Evolutionary conservation across 352 stramenopile species (phyloP).

Genomic region (Phytophthora sp.): DNA sequence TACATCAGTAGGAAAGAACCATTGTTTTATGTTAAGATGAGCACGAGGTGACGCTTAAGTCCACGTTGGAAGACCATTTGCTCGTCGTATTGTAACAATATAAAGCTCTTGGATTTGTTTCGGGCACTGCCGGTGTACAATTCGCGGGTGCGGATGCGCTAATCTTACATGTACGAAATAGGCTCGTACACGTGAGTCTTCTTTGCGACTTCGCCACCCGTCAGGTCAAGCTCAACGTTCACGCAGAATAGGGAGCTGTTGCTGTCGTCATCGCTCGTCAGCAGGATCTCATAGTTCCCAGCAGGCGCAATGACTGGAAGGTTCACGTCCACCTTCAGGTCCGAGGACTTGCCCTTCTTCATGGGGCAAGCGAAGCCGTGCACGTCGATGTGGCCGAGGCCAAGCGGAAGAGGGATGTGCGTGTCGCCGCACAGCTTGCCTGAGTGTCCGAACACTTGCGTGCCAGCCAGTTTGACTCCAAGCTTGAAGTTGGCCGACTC

Average conservation of each 20-base stretch:
- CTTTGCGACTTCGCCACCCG: slow-evolving; percentile 37
- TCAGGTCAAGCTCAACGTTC: slow-evolving; percentile 77
- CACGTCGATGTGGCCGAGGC: slow-evolving; percentile 86
- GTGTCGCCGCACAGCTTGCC: slow-evolving; percentile 81
- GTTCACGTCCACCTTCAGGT: slow-evolving; percentile 85
- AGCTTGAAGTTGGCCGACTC: slow-evolving; percentile 71
- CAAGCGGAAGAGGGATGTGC: slow-evolving; percentile 79
- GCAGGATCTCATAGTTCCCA: slow-evolving; percentile 84
- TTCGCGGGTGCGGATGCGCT: slow-evolving; percentile 8
- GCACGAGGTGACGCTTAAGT: not conserved
- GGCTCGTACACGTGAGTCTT: slow-evolving; percentile 77
- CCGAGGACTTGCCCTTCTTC: slow-evolving; percentile 63
- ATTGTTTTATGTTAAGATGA: slow-evolving; percentile 22
- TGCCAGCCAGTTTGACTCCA: slow-evolving; percentile 71
- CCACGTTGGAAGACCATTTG: not conserved
- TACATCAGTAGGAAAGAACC: not conserved
- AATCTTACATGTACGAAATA: slow-evolving; percentile 67
- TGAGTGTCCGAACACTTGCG: slow-evolving; percentile 74
- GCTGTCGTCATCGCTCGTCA: slow-evolving; percentile 60
- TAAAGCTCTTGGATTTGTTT: slow-evolving; percentile 31
- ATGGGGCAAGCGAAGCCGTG: slow-evolving; percentile 82
- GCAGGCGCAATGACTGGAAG: slow-evolving; percentile 77
- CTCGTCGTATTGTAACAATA: slow-evolving; percentile 14
- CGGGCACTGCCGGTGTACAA: slow-evolving; percentile 19
- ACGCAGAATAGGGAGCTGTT: slow-evolving; percentile 74